Percentiles rank a stretch among this genome's conserved stretches.
Evolutionary conservation across 306 rosid genomes (phyloP).

Genomic region (Lotus japonicus): DNA sequence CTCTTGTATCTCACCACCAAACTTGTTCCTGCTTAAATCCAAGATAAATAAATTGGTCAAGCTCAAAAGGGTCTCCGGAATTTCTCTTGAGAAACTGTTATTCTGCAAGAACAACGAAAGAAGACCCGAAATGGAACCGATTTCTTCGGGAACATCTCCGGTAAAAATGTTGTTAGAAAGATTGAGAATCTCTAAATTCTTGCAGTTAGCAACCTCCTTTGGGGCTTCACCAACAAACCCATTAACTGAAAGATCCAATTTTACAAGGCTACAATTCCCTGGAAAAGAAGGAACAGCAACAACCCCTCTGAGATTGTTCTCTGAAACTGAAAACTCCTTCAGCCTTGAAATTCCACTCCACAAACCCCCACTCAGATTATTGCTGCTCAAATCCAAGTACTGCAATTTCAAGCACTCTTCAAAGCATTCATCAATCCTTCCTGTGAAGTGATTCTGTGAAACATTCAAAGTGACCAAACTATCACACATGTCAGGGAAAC

Average conservation of each 20-base stretch:
- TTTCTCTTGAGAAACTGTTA: constrained; percentile 51
- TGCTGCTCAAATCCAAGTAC: constrained; percentile 71
- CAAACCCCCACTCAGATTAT: constrained; percentile 42
- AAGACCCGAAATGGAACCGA: constrained; percentile 52
- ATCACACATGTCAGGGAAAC: constrained; percentile 58
- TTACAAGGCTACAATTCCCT: constrained; percentile 42
- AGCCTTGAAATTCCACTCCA: constrained; percentile 63
- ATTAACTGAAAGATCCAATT: constrained; percentile 62
- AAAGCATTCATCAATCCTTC: constrained; percentile 41
- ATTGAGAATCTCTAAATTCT: constrained; percentile 34
- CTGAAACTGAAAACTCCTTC: constrained; percentile 51
- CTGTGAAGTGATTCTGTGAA: constrained; percentile 54
- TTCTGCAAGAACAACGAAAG: constrained; percentile 49
- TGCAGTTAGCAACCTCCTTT: constrained; percentile 51
- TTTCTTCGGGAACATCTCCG: constrained; percentile 52
- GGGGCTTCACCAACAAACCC: constrained; percentile 44
- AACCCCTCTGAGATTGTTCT: constrained; percentile 47
- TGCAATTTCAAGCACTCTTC: constrained; percentile 52
- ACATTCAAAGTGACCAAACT: constrained; percentile 51
- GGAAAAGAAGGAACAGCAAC: constrained; percentile 39
- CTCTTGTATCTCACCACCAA: constrained; percentile 55
- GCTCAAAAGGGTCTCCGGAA: constrained; percentile 53
- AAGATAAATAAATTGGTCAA: constrained; percentile 53
- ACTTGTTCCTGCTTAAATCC: constrained; percentile 77
- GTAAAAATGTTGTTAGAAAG: constrained; percentile 50